phyloP scores from a whole-genome alignment of 768 basidiomycete genomes.

The Leccinum longicurvipes region DNA sequence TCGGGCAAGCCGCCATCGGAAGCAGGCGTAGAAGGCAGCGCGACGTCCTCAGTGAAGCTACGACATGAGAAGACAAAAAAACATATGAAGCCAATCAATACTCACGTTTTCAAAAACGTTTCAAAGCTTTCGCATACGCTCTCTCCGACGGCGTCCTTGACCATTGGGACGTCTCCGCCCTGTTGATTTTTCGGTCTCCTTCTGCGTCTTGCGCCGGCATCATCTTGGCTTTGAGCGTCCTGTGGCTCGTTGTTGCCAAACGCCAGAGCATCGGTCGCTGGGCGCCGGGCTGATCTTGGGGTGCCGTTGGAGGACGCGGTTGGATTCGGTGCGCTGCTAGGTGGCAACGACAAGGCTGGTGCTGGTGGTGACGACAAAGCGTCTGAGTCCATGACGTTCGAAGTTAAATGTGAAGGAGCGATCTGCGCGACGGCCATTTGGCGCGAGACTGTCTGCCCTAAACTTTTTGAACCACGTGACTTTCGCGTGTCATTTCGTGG shows the following conservation, averaged over 20 bases:
- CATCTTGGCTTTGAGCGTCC: slow-evolving; percentile 39
- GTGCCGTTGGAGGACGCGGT: slow-evolving; percentile 37
- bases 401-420: slow-evolving; percentile 6
- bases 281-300: slow-evolving; percentile 34
- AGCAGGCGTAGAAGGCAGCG: slow-evolving; percentile 74
- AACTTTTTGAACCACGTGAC: slow-evolving; percentile 23
- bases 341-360: slow-evolving; percentile 49
- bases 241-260: slow-evolving; percentile 51
- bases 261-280: slow-evolving; percentile 50
- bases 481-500: slow-evolving; percentile 6
- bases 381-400: slow-evolving; percentile 49
- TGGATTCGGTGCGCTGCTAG: slow-evolving; percentile 45
- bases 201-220: slow-evolving; percentile 41
- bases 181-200: slow-evolving; percentile 41
- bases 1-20: slow-evolving; percentile 64
- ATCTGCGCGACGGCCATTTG: slow-evolving; percentile 26
- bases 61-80: slow-evolving; percentile 1
- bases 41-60: slow-evolving; percentile 84
- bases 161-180: slow-evolving; percentile 74
- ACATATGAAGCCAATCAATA: slow-evolving; percentile 8
- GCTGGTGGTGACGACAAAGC: slow-evolving; percentile 51
- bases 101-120: slow-evolving; percentile 87
- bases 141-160: slow-evolving; percentile 94
- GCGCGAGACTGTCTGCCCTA: slow-evolving; percentile 48
- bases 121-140: slow-evolving; percentile 91